Base-by-base conservation (phyloP, 495 filamentous ascomycete species). In the Neurospora sp. region DNA sequence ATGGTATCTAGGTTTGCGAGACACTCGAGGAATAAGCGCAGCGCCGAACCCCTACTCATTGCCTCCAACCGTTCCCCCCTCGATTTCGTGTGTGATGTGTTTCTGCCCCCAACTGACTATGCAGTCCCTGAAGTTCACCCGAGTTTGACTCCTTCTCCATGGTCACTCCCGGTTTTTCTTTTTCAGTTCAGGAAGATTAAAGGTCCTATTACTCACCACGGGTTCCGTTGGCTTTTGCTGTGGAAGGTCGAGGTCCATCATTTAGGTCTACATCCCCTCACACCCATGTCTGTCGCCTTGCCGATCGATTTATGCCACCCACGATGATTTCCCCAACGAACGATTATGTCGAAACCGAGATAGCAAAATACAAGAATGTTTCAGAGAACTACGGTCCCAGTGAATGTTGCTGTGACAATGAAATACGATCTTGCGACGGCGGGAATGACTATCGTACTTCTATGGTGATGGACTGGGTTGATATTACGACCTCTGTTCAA, bases 171-270 rank as follows among this genome's bases (percentile, higher is more conserved):
- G 79, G 82, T 85, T 80, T 83, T 78, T 74, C 77, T 11, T 81
- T 82, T 77, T 54, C 77, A 79, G 75, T 77, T 78, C 81, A 86
- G 84, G 84, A 79, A 86, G 77, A 86, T 82, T 76, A 72, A 85
- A 75, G 21, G 83, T 78, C 83, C 84, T 70, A 79, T 77, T 86
- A 86, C 85, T 86, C 85, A 85, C 85, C 84, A 83, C 79, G 78
- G 76, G 81, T 79, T 82, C 77, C 81, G 78, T 81, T 71, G 75
- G 74, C 75, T 69, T 17, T 73, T 70, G 77, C 79, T 80, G 71
- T 85, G 84, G 82, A 81, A 77, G 81, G 7, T 79, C 73, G 78
- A 81, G 84, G 84, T 86, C 84, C 84, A 85, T 85, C 76, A 81
- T 80, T 75, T 71, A 74, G 81, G 84, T 77, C 82, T 74, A 86